These are phyloP conservation scores for Trametes maxima DNA, from an alignment of 768 basidiomycete genomes.

Conservation along the genomic window DNA sequence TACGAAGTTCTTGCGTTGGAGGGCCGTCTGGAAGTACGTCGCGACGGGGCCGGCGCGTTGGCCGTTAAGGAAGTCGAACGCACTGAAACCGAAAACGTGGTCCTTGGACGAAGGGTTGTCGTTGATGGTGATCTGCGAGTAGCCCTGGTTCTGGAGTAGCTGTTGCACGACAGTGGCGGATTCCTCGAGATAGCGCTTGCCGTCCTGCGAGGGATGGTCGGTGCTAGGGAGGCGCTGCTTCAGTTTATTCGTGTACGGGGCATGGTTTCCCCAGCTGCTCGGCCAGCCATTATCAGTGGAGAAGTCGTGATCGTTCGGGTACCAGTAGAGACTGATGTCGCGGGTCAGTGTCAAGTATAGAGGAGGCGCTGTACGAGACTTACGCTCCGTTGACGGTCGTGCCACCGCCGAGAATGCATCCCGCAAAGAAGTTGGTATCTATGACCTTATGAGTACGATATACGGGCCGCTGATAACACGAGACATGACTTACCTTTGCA, in stretches of 20 bases:
- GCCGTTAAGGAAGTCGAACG: constrained; percentile 40
- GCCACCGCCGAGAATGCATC: constrained; percentile 65
- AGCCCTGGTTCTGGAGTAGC: constrained; percentile 52
- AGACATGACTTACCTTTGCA: constrained; percentile 49
- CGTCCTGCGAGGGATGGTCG: constrained; percentile 61
- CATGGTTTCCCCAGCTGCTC: constrained; percentile 52
- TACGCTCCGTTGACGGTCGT: constrained; percentile 66
- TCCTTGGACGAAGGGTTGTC: constrained; percentile 58
- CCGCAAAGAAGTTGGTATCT: constrained; percentile 65
- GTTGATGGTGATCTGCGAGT: constrained; percentile 56
- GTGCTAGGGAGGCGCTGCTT: constrained; percentile 56
- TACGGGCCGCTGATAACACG: background rate
- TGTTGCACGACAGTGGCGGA: constrained; percentile 45
- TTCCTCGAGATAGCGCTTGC: constrained; percentile 58
- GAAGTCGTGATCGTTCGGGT: constrained; percentile 55
- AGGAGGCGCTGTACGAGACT: constrained; percentile 23
- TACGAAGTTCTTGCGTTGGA: constrained; percentile 52
- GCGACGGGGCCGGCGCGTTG: constrained; percentile 56
- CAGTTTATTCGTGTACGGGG: constrained; percentile 51
- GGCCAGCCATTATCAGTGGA: constrained; percentile 55
- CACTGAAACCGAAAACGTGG: constrained; percentile 59
- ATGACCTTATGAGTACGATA: constrained; percentile 43
- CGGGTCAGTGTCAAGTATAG: background rate
- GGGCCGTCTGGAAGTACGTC: constrained; percentile 62
- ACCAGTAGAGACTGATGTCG: constrained; percentile 51